A percentile compares a stretch with the other conserved stretches of the same genome.
Evolutionary conservation across 352 stramenopile species (phyloP).

Genomic region (Lagenidium giganteum): DNA sequence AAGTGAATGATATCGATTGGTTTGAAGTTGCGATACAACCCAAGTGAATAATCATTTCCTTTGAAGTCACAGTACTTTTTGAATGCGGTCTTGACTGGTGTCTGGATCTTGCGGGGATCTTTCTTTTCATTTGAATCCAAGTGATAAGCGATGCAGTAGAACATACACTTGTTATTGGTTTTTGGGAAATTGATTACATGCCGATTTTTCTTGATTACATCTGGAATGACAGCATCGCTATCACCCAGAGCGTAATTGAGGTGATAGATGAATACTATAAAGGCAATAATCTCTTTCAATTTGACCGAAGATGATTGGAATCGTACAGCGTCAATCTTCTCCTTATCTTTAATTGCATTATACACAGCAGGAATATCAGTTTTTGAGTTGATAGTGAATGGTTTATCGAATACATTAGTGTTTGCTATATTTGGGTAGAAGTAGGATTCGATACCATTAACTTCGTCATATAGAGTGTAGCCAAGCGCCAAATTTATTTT

Average conservation of each 20-base stretch:
- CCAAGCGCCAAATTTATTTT: conserved; percentile 14
- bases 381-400: conserved; percentile 15
- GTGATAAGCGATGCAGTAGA: conserved; percentile 12
- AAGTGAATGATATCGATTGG: conserved; percentile 17
- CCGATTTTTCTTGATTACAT: conserved; percentile 13
- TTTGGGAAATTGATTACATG: conserved; percentile 19
- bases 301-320: conserved; percentile 7
- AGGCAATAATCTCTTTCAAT: conserved; percentile 13
- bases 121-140: not conserved
- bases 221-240: conserved; percentile 9
- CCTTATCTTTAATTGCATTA: conserved; percentile 10
- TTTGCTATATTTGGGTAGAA: conserved; percentile 10
- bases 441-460: not conserved
- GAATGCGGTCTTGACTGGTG: conserved; percentile 4
- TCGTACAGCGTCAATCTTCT: conserved; percentile 10
- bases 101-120: not conserved
- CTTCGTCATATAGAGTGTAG: conserved; percentile 4
- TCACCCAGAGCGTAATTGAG: conserved; percentile 14
- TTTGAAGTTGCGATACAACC: conserved; percentile 7
- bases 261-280: conserved; percentile 15
- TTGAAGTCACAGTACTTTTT: conserved; percentile 11
- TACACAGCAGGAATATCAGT: conserved; percentile 11
- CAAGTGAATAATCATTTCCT: conserved; percentile 1
- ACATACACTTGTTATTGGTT: conserved; percentile 6
- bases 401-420: conserved; percentile 6